Conservation (phyloP, 2,329 filamentous ascomycete genomes). For the Lachnellula subtilissima region DNA sequence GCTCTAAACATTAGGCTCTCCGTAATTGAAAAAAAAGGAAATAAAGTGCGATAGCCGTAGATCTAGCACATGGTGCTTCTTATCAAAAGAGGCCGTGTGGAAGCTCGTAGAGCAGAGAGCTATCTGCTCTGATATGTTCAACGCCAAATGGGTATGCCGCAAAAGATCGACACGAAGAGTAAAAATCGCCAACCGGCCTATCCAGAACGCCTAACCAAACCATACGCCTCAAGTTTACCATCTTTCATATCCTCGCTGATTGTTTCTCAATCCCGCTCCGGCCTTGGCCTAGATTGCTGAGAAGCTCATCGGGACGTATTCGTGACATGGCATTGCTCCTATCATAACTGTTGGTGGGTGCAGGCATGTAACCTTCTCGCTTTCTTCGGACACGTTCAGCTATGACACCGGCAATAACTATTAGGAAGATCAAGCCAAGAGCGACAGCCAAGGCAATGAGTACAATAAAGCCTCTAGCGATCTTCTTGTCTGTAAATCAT, state of each 20-base stretch:
- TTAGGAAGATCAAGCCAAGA: slow-evolving; percentile 69
- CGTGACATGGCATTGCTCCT: slow-evolving; percentile 53
- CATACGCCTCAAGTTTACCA: slow-evolving; percentile 23
- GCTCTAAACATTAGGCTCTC: slow-evolving; percentile 29
- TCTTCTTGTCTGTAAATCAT: slow-evolving; percentile 42
- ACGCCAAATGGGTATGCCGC: slow-evolving; percentile 23
- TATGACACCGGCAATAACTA: slow-evolving; percentile 70
- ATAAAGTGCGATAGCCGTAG: slow-evolving; percentile 14
- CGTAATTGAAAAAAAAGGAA: slow-evolving; percentile 15
- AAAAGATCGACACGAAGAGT: slow-evolving; percentile 23
- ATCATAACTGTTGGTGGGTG: slow-evolving; percentile 62
- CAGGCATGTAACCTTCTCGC: slow-evolving; percentile 75
- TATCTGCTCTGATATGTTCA: slow-evolving; percentile 16
- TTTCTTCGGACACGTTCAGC: slow-evolving; percentile 72
- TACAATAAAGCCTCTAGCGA: slow-evolving; percentile 72
- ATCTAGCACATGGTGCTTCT: slow-evolving; percentile 16
- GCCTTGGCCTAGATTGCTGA: slow-evolving; percentile 29
- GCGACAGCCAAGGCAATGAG: slow-evolving; percentile 77
- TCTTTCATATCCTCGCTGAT: slow-evolving; percentile 27
- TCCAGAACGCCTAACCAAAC: slow-evolving; percentile 29
- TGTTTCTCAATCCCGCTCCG: slow-evolving; percentile 27
- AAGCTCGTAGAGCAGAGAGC: slow-evolving; percentile 13
- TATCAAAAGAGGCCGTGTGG: slow-evolving; percentile 19
- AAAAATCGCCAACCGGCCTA: slow-evolving; percentile 21
- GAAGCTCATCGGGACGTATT: slow-evolving; percentile 54